Conservation (phyloP, 108 stramenopile genomes). For the Skeletonema potamos region DNA sequence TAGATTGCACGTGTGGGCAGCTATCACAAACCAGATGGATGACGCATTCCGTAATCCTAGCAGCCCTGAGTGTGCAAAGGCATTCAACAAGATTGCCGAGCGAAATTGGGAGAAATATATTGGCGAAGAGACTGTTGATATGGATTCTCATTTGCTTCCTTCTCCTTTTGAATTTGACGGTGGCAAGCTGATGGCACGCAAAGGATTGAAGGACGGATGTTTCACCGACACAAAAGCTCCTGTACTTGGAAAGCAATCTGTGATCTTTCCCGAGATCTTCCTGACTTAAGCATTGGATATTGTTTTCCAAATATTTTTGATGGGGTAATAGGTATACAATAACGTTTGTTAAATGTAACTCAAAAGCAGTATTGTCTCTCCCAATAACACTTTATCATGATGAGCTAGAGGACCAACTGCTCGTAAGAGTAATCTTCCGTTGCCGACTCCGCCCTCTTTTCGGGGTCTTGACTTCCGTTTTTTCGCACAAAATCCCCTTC, state of each 20-base stretch:
- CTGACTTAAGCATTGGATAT: conserved; percentile 17
- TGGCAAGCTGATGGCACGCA: conserved; percentile 26
- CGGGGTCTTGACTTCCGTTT: too few relatives aligned
- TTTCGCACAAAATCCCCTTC: too few relatives aligned
- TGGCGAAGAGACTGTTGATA: conserved; percentile 35
- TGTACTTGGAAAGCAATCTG: conserved; percentile 44
- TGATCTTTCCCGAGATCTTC: conserved; percentile 39
- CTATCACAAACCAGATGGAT: conserved; percentile 45
- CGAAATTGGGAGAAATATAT: conserved; percentile 42
- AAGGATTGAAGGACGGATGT: conserved; percentile 34
- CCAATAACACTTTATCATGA: too few relatives aligned
- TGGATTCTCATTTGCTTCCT: conserved; percentile 43
- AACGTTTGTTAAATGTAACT: neutral
- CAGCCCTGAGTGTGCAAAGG: conserved; percentile 39
- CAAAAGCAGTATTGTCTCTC: too few relatives aligned
- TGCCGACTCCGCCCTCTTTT: too few relatives aligned
- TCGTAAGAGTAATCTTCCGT: too few relatives aligned
- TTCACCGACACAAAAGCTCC: conserved; percentile 39
- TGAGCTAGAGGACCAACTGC: too few relatives aligned
- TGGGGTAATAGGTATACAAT: too few relatives aligned
- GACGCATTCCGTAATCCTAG: conserved; percentile 46
- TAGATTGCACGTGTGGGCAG: conserved; percentile 45
- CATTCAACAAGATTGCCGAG: conserved; percentile 45
- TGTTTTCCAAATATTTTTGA: neutral
- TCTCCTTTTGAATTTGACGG: conserved; percentile 36